Evolutionary conservation across 139 green algal species (phyloP).

Genomic region (Parachlorella kessleri): DNA sequence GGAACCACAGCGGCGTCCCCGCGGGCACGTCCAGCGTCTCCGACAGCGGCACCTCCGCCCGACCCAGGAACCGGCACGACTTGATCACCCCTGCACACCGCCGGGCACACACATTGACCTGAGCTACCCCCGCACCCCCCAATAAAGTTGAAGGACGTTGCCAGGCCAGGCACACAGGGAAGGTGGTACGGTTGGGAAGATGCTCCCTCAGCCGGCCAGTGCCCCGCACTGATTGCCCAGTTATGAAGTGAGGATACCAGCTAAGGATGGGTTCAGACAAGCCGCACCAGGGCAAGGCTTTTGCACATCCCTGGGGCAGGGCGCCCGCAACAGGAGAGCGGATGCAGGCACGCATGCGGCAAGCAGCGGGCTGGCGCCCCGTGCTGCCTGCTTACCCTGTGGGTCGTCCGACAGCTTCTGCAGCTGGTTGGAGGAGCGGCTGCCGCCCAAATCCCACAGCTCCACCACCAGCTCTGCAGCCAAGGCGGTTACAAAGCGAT

Average conservation of each 20-base stretch:
- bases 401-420: slow-evolving; percentile 42
- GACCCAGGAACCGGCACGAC: slow-evolving; percentile 56
- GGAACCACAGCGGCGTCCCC: slow-evolving; percentile 49
- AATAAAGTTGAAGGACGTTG: not conserved
- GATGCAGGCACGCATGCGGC: no score
- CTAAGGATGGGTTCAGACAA: no score
- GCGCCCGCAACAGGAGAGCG: no score
- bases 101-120: not conserved
- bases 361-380: not conserved
- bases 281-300: no score
- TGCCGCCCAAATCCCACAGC: slow-evolving; percentile 66
- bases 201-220: no score
- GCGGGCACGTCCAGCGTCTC: slow-evolving; percentile 58
- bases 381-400: not conserved
- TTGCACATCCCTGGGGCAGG: no score
- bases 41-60: slow-evolving; percentile 64
- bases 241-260: no score
- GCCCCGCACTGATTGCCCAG: no score
- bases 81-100: slow-evolving; percentile 52
- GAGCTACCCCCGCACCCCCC: not conserved
- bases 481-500: no score
- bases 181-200: no score
- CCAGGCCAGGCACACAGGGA: no score
- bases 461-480: slow-evolving; percentile 66
- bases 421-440: slow-evolving; percentile 25